Conservation (phyloP, 139 green algal species). For the Tetraselmis striata region DNA sequence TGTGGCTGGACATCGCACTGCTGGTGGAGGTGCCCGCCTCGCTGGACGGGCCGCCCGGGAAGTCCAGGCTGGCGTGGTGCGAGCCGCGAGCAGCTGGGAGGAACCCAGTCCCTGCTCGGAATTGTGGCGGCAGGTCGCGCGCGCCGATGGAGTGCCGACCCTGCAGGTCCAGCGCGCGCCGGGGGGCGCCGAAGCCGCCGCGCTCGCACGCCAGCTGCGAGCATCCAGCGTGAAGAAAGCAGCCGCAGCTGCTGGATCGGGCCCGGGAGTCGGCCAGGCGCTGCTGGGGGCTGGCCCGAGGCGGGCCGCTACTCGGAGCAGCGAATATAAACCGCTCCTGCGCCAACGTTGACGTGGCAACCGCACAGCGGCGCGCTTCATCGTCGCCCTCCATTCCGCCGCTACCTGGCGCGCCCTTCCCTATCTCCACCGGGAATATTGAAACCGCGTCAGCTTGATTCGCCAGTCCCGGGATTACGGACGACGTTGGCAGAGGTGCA, state of each 20-base stretch:
- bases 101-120: not conserved
- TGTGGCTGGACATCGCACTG: not conserved
- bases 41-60: not conserved
- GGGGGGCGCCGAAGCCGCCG: not conserved
- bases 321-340: no score
- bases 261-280: not conserved
- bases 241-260: not conserved
- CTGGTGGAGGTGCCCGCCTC: not conserved
- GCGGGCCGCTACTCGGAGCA: no score
- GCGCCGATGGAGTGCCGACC: not conserved
- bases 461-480: no score
- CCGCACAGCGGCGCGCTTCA: not conserved
- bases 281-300: no score
- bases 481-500: no score
- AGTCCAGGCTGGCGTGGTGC: not conserved
- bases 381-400: not conserved
- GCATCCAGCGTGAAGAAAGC: not conserved
- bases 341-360: not conserved
- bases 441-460: no score
- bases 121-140: not conserved
- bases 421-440: no score
- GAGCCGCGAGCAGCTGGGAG: not conserved
- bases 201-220: not conserved
- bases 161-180: not conserved
- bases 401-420: no score